Base-by-base conservation (phyloP, 768 basidiomycete species). In the Russula dissimulans region DNA sequence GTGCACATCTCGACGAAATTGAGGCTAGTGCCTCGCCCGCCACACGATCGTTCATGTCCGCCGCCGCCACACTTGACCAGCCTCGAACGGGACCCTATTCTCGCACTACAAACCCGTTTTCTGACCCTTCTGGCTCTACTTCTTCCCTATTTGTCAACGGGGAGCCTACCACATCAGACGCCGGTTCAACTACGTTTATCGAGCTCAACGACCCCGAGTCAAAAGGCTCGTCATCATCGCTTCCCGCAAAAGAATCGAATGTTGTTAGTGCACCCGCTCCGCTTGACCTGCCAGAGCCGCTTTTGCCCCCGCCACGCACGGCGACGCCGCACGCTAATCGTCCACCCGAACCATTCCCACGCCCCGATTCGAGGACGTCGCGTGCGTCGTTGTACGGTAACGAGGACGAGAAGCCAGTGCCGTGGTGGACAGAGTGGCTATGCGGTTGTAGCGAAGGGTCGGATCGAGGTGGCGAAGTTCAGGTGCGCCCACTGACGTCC, bases 371-470 rank as follows among this genome's bases (percentile, higher is more conserved):
- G 22, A 48, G 55, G 29, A 29, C 68, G 15, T 60, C 68, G 4
- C 65, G 59, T 10, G 56, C 65, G 39, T 59, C 69, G 32, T 49
- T 12, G 18, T 59, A 62, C 18, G 66, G 71, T n/a, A 68, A 70
- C 6, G 73, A 73, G 9, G 73, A 71, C 41, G 68, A 63, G 31
- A 73, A 72, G 45, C 73, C 77, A 52, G 75, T 77, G 4, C 73
- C 80, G 61, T 91, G 89, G 89, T 91, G 89, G 89, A 88, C 89
- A 68, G 89, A 91, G 36, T 89, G 88, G 87, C 70, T 91, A 62
- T 91, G 89, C 70, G 89, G 89, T 12, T 89, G 87, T 65, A 76
- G 82, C 17, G 88, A 89, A 68, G 84, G 85, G n/a, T 74, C 81
- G 3, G 84, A 87, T 70, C 77, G 87, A 15, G 86, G 83, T 46